Percentiles rank a stretch among this genome's conserved stretches.
Conservation (phyloP, 331 rosid species). For the Pyracantha coccinea region DNA sequence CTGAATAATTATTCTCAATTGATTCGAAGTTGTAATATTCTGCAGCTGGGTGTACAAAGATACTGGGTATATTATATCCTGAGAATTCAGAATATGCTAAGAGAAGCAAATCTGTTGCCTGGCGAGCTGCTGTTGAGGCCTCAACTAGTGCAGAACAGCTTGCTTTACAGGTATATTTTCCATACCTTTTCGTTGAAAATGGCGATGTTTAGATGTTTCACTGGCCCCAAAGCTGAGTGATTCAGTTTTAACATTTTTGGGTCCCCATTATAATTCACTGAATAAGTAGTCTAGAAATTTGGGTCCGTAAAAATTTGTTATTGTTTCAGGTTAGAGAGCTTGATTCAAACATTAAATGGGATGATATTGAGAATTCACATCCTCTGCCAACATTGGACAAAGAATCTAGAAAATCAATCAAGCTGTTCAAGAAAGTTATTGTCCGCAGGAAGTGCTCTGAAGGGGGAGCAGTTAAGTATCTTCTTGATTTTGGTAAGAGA, state of each 20-base stretch:
- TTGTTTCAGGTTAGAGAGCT: slow-evolving; percentile 87
- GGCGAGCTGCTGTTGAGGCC: slow-evolving; percentile 91
- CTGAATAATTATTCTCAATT: slow-evolving; percentile 39
- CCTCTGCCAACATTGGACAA: slow-evolving; percentile 63
- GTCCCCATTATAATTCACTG: neutral
- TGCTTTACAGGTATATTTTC: slow-evolving; percentile 70
- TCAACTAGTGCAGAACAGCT: slow-evolving; percentile 81
- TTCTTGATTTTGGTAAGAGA: slow-evolving; percentile 97
- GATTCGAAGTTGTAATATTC: slow-evolving; percentile 34
- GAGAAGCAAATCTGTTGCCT: slow-evolving; percentile 70
- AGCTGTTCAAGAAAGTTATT: slow-evolving; percentile 88
- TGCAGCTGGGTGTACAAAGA: slow-evolving; percentile 87
- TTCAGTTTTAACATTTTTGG: neutral
- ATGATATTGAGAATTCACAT: slow-evolving; percentile 74
- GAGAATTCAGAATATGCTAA: slow-evolving; percentile 89
- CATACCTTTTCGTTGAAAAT: neutral
- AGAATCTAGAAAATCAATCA: slow-evolving; percentile 63
- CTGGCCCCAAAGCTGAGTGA: too few species aligned
- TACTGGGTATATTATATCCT: slow-evolving; percentile 69
- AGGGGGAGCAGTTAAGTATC: slow-evolving; percentile 57
- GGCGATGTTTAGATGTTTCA: slow-evolving; percentile 4
- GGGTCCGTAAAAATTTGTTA: slow-evolving; percentile 11
- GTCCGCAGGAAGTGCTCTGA: slow-evolving; percentile 82
- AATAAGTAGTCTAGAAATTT: slow-evolving; percentile 12
- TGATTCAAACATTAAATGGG: slow-evolving; percentile 79